Evolutionary conservation across 371 early-diverging fungal genomes (phyloP), one percentile per base, ranked within the genome.

Genomic region (Fennellomyces sp.): DNA sequence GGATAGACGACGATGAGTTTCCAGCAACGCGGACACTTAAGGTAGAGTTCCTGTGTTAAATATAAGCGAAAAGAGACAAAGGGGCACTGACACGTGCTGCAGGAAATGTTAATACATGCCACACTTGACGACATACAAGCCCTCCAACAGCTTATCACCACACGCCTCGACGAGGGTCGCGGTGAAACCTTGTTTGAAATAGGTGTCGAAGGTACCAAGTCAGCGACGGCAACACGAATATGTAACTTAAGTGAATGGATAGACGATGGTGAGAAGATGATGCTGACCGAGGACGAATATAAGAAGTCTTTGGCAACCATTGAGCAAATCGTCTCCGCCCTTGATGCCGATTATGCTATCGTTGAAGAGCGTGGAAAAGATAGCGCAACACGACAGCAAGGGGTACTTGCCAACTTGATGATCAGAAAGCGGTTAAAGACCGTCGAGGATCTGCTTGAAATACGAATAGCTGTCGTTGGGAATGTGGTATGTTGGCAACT

Each of bases 381-480:
- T 52, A 53, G 25, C 13, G 17, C 56, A 41, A 53, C 23, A 53
- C 35, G 54, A 42, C 49, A 58, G n/a, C 29, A 45, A 13, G 70
- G 66, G 23, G 73, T 72, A 35, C 71, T 73, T 11, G 75, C 75
- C 6, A 78, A 82, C 35, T 76, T 89, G 30, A 76, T 96, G 78
- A 78, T 95, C 4, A 84, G 96, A 35, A 84, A 81, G 54, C 70
- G 76, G 4, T 85, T 92, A 5, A 80, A 80, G 28, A 74, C 86
- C 13, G 86, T 92, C 6, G 88, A 94, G 65, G 86, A 92, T 56
- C 63, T 94, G 51, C 73, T 91, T 29, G 97, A 96, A 66, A 78
- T 96, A 31, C 86, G 97, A 23, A 86, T 96, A 13, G 94, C 94
- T 15, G 95, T 94, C 7, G 91, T 90, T 21, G 96, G 96, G 61